These are phyloP conservation scores for Isabelozyma pseudorhagii DNA, from an alignment of 805 yeast species.

Conservation along the genomic window DNA sequence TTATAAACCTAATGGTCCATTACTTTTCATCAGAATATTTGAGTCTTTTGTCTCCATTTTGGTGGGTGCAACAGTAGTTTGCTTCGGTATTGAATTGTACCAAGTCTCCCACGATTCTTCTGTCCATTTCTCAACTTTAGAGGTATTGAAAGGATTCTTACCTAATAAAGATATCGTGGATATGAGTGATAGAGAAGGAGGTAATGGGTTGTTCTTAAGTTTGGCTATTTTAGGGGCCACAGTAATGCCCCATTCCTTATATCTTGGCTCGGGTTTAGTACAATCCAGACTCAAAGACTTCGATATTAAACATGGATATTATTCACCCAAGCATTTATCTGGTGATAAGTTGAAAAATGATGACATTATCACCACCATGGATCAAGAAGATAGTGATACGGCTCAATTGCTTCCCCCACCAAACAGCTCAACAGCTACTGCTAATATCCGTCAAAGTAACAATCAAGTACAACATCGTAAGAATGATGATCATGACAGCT, in stretches of 20 bases:
- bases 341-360: not conserved
- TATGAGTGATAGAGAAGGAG: slow-evolving; percentile 44
- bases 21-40: slow-evolving; percentile 71
- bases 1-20: slow-evolving; percentile 79
- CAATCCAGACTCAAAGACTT: slow-evolving; percentile 79
- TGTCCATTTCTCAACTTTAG: slow-evolving; percentile 42
- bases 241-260: slow-evolving; percentile 90
- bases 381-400: not conserved
- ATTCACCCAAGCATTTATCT: slow-evolving; percentile 24
- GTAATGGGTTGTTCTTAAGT: slow-evolving; percentile 65
- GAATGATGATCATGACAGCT: not conserved
- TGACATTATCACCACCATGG: not conserved
- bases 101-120: slow-evolving; percentile 54
- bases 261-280: slow-evolving; percentile 82
- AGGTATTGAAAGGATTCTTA: slow-evolving; percentile 55
- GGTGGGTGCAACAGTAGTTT: slow-evolving; percentile 78
- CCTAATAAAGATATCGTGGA: slow-evolving; percentile 47
- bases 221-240: slow-evolving; percentile 91
- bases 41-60: slow-evolving; percentile 77
- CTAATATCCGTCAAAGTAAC: not conserved
- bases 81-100: slow-evolving; percentile 76
- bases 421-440: not conserved
- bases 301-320: slow-evolving; percentile 64
- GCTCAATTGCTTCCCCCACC: not conserved
- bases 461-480: not conserved